These are phyloP conservation scores for Lachancea nothofagi DNA, from an alignment of 805 yeast species.

Conservation along the genomic window DNA sequence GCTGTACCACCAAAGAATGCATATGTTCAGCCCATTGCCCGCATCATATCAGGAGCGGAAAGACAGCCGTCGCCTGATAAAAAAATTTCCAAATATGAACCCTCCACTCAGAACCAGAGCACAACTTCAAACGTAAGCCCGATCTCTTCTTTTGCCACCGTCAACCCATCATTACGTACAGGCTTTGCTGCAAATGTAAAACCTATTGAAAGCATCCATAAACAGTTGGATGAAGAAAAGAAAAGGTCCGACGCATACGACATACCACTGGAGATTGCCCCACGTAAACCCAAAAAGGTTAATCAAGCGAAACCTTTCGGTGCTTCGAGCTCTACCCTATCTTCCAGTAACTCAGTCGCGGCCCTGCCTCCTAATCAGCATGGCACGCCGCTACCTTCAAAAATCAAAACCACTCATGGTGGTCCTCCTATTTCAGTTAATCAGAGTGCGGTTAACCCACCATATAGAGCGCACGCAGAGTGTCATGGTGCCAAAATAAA, in stretches of 20 bases:
- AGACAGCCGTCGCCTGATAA: too few relatives aligned
- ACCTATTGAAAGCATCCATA: constrained; percentile 14
- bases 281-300: constrained; percentile 30
- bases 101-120: neutral
- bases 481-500: too few relatives aligned
- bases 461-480: too few relatives aligned
- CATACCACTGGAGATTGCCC: constrained; percentile 55
- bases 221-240: constrained; percentile 42
- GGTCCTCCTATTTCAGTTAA: neutral
- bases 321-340: constrained; percentile 23
- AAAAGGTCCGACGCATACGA: constrained; percentile 73
- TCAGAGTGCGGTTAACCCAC: too few relatives aligned
- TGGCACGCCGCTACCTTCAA: neutral
- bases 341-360: constrained; percentile 10
- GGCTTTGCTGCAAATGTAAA: neutral
- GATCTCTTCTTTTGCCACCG: neutral
- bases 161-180: neutral
- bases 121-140: neutral
- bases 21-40: too few relatives aligned
- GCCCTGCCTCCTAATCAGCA: neutral
- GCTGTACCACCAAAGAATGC: neutral
- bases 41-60: neutral
- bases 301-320: constrained; percentile 38
- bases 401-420: too few relatives aligned
- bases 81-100: too few relatives aligned